Base-by-base conservation (phyloP, 1,139 yeast genomes). In the Wickerhamomyces sp. region DNA sequence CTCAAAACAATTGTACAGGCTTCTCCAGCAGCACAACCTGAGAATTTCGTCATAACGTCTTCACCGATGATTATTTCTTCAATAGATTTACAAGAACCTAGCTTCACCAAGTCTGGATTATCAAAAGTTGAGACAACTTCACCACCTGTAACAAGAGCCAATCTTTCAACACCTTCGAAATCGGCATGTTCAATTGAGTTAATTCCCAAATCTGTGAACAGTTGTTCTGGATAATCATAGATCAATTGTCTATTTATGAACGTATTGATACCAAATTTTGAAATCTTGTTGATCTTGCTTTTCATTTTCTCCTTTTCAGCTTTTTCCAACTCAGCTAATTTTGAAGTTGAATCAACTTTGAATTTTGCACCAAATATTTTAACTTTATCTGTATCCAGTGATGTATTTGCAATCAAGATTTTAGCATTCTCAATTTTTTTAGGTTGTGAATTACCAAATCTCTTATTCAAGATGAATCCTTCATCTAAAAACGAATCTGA, bases 131-230 rank as follows among this genome's bases (percentile, higher is more conserved):
- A 89, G 4, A 83, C 96, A 38, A 93, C 97, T 66, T 91, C 98
- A 53, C 96, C 98, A 33, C 98, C 98, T 6, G 97, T 89, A 18
- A 89, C 98, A 32, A 91, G 70, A 5, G 98, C 96, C 49, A 91
- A 73, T 58, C 98, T 80, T 67, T 91, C 98, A 40, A 91, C 88
- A 52, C 98, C 99, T 56, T 87, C 98, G 52, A 93, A 93, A 62
- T 93, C 99, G 16, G 98, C 98, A 57, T 93, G 98, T 64, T 91
- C 98, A 46, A 91, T 87, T 23, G 96, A 80, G 62, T 87, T 89
- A 53, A 91, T 84, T 39, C 81, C 78, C 29, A 87, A 64, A 53
- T 91, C 98, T 6, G 95, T 75, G 56, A 91, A 86, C 47, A 91
- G 70, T 61, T 87, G 96, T 64, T 91, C 98, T 21, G 99, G 98